phyloP scores from a whole-genome alignment of 768 basidiomycete genomes.

The Dioszegia crocea region DNA sequence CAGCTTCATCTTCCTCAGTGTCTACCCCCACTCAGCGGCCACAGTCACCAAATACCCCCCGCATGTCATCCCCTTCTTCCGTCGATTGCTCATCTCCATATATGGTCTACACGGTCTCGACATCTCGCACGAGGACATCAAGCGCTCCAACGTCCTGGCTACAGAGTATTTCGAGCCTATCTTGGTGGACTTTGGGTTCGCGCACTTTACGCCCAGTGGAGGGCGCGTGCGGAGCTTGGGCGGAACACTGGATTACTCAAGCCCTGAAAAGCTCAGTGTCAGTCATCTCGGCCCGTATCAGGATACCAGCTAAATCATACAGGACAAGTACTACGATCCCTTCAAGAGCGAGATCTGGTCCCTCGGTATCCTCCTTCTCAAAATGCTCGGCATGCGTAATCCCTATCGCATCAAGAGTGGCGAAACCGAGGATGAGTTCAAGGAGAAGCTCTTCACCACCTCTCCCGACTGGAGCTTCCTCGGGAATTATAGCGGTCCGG shows the following conservation, averaged over 20 bases:
- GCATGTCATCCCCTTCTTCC: constrained; percentile 27
- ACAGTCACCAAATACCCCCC: constrained; percentile 11
- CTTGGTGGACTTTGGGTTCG: constrained; percentile 46
- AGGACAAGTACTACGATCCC: constrained; percentile 34
- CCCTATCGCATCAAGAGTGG: constrained; percentile 25
- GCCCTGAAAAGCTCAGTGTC: constrained; percentile 41
- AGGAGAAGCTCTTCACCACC: constrained; percentile 24
- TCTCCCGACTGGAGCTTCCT: constrained; percentile 8
- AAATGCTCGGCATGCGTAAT: constrained; percentile 31
- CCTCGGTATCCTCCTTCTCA: constrained; percentile 41
- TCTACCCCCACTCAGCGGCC: constrained; percentile 28
- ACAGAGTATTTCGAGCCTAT: constrained; percentile 31
- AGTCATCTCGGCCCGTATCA: neutral
- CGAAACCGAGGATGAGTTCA: constrained; percentile 29
- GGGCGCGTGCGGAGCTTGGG: constrained; percentile 33
- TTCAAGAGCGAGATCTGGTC: constrained; percentile 44
- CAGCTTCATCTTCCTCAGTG: constrained; percentile 44
- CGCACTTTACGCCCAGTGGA: constrained; percentile 33
- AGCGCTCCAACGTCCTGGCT: constrained; percentile 54
- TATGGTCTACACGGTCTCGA: constrained; percentile 48
- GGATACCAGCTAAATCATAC: neutral
- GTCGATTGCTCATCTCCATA: constrained; percentile 32
- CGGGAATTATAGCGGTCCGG: neutral
- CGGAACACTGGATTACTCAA: constrained; percentile 46
- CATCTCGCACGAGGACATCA: constrained; percentile 54